These are phyloP conservation scores for Fusarium equiseti DNA, from an alignment of 2,329 filamentous ascomycete genomes.

Conservation along the genomic window DNA sequence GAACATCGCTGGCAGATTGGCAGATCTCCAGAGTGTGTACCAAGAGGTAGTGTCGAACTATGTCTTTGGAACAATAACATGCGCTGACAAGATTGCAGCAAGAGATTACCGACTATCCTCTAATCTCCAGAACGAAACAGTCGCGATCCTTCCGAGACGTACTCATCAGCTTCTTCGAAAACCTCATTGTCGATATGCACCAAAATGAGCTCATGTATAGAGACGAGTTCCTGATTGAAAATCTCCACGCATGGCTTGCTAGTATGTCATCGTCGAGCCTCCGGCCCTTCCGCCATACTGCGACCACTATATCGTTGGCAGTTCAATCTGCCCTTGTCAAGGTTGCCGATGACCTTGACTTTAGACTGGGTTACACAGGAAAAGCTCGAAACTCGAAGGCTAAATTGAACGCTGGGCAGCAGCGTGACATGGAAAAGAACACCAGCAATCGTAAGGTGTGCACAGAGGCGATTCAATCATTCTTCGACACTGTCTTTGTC, in stretches of 20 bases:
- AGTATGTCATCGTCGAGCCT: conserved; percentile 90
- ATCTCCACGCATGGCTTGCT: conserved; percentile 88
- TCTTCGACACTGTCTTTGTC: conserved; percentile 93
- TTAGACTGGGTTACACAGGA: conserved; percentile 81
- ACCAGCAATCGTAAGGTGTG: conserved; percentile 77
- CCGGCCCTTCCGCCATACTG: conserved; percentile 93
- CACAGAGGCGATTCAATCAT: conserved; percentile 80
- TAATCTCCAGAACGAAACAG: conserved; percentile 84
- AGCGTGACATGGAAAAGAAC: conserved; percentile 77
- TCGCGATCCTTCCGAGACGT: conserved; percentile 82
- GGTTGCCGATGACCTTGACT: conserved; percentile 76
- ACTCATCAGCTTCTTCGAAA: conserved; percentile 82
- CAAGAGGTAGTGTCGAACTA: conserved; percentile 69
- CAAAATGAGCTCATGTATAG: conserved; percentile 85
- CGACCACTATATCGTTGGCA: conserved; percentile 84
- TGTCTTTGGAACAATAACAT: neutral
- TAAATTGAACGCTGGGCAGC: conserved; percentile 80
- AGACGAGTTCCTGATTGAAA: conserved; percentile 83
- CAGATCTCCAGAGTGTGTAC: conserved; percentile 89
- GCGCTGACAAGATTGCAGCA: conserved; percentile 60
- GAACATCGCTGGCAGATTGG: conserved; percentile 80
- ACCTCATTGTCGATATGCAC: conserved; percentile 81
- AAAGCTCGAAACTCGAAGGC: conserved; percentile 82
- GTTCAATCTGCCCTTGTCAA: conserved; percentile 83
- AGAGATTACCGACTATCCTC: conserved; percentile 89